Percentiles rank a stretch among this genome's conserved stretches.
Conservation (phyloP, 208 protist species). For the Wallacemonas rigidus region DNA sequence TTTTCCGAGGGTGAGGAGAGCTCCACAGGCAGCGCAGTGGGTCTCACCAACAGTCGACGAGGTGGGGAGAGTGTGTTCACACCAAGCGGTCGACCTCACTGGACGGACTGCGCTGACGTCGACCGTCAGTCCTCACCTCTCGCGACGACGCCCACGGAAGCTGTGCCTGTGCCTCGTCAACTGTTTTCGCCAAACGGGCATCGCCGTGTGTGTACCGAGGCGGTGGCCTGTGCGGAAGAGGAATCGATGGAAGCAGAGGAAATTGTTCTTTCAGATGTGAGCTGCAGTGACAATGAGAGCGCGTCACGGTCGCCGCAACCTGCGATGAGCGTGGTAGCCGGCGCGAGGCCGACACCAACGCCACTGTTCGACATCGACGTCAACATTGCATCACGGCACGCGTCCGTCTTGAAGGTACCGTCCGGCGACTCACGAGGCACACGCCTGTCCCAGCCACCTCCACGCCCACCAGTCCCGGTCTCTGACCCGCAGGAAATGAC, state of each 20-base stretch:
- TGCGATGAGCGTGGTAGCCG: no score
- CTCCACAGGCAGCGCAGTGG: background rate
- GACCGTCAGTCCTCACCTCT: no score
- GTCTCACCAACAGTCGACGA: background rate
- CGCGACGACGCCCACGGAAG: no score
- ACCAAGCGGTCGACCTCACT: no score
- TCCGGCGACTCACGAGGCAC: no score
- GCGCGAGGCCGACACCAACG: background rate
- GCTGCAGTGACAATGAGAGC: background rate
- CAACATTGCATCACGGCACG: constrained; percentile 2
- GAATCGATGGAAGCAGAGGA: background rate
- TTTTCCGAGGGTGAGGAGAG: no score
- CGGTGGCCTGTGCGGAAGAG: no score
- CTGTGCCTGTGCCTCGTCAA: background rate
- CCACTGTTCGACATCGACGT: constrained; percentile 5
- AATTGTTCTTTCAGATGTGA: constrained; percentile 14
- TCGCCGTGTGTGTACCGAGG: no score
- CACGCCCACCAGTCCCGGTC: background rate
- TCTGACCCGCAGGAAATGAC: background rate
- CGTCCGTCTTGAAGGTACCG: background rate
- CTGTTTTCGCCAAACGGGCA: background rate
- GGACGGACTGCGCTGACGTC: no score
- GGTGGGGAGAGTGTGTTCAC: no score
- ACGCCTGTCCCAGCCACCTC: no score
- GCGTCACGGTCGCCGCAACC: no score